Base-by-base conservation (phyloP, 2,329 filamentous ascomycete species). In the Lachnellula cervina region DNA sequence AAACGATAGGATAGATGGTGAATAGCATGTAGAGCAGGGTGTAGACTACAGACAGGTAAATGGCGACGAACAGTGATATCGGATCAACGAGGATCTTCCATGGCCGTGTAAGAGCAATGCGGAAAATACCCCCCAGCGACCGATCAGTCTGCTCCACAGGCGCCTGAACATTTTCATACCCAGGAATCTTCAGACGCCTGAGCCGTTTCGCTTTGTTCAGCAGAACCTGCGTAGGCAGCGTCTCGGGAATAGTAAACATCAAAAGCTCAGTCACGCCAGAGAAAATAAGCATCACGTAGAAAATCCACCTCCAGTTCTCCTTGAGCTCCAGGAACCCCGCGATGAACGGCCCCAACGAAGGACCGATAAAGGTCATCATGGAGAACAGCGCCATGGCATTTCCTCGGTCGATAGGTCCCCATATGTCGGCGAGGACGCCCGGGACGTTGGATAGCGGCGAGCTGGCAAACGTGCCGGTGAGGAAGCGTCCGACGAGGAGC, bases 61-160 rank as follows among this genome's bases (percentile, higher is more conserved):
- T 64, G 1, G 86, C 84, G 66, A 95, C 87, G 66, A 93, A 81
- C 62, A 96, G 81, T 44, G 94, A 89, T 65, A 96, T 96, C 32
- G 88, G 83, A 71, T 96, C 90, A 68, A 96, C 94, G 0, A 96
- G 79, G 0, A 96, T 81, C 0, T 86, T 89, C 92, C 92, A 96
- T n/a, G 87, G 86, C 70, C 96, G 96, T 1, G 89, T 81, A 0
- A 90, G 85, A 93, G 5, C 95, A 75, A 5, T 86, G 89, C 74
- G 96, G 96, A 76, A 82, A 87, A 62, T 74, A 64, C 14, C 74
- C 69, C 37, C 51, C 5, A 68, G 4, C 74, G 71, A 7, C 74
- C 63, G 78, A 76, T 46, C 70, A 70, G 95, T 90, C 5, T 89
- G 77, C 51, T 80, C 72, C 34, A 87, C 84, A 61, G 87, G 74